Conservation (phyloP, 1,284 basidiomycete genomes). For the Trichosporon coremiiforme region DNA sequence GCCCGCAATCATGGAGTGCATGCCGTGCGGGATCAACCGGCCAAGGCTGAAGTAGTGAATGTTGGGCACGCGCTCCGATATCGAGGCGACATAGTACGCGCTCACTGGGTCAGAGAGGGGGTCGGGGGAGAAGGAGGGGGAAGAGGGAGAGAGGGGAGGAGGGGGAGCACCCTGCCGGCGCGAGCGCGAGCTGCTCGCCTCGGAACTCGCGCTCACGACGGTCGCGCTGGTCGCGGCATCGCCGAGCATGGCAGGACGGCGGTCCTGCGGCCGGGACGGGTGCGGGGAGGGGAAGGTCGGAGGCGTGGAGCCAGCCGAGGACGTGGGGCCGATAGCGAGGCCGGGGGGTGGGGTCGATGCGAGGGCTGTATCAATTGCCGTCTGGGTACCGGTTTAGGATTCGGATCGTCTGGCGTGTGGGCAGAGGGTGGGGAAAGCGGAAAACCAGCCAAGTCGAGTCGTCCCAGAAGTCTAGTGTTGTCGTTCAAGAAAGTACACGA, state of each 20-base stretch:
- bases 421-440: not conserved
- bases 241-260: conserved; percentile 21
- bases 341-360: not conserved
- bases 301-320: not conserved
- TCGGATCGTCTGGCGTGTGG: not conserved
- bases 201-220: conserved; percentile 28
- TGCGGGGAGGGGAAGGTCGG: not conserved
- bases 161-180: not conserved
- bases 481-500: not conserved
- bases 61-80: conserved; percentile 10
- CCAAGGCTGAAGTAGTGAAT: conserved; percentile 8
- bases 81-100: conserved; percentile 6
- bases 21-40: conserved; percentile 38
- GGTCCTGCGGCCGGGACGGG: not conserved
- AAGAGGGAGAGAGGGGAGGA: not conserved
- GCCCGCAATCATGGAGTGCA: conserved; percentile 59
- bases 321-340: conserved; percentile 1
- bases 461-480: not conserved
- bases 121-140: conserved; percentile 19
- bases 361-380: not conserved
- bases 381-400: not conserved
- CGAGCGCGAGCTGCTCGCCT: conserved; percentile 36
- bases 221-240: conserved; percentile 30
- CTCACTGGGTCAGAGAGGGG: not conserved
- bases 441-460: not conserved